phyloP scores from a whole-genome alignment of 73 alveolate genomes.

The Breviolum minutum region DNA sequence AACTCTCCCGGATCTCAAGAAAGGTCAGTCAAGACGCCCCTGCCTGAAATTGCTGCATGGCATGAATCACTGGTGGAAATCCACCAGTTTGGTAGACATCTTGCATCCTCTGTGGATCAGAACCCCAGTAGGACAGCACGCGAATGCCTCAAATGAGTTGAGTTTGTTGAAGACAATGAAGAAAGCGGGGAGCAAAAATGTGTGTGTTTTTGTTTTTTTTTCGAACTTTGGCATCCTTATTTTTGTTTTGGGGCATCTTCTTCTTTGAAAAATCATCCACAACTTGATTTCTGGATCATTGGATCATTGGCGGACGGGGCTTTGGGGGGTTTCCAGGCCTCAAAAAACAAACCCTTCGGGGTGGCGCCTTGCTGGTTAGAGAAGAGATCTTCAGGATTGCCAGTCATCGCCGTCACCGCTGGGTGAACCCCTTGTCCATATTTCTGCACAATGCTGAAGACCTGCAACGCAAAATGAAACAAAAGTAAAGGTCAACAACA shows the following conservation, averaged over 20 bases:
- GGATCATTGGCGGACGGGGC: too few relatives aligned
- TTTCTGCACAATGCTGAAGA: constrained; percentile 56
- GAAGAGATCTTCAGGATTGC: constrained; percentile 75
- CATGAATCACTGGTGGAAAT: constrained; percentile 57
- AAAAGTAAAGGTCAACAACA: too few relatives aligned
- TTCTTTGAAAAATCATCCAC: neutral
- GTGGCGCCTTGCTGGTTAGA: constrained; percentile 91
- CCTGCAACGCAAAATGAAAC: too few relatives aligned
- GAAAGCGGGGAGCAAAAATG: neutral
- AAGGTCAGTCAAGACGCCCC: neutral
- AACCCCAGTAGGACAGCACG: constrained; percentile 62
- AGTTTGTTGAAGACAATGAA: neutral
- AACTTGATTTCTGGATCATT: neutral
- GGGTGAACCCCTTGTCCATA: constrained; percentile 80
- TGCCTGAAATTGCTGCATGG: constrained; percentile 80
- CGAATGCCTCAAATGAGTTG: neutral
- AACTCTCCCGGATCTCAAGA: neutral
- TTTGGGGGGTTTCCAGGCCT: too few relatives aligned
- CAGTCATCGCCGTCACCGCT: constrained; percentile 77
- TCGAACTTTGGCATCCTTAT: neutral
- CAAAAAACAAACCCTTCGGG: too few relatives aligned
- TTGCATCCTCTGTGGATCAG: constrained; percentile 41
- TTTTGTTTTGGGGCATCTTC: too few relatives aligned
- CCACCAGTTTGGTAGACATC: constrained; percentile 86
- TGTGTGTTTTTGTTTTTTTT: neutral